These are phyloP conservation scores for Candida germanica DNA, from an alignment of 805 yeast genomes.

Conservation along the genomic window DNA sequence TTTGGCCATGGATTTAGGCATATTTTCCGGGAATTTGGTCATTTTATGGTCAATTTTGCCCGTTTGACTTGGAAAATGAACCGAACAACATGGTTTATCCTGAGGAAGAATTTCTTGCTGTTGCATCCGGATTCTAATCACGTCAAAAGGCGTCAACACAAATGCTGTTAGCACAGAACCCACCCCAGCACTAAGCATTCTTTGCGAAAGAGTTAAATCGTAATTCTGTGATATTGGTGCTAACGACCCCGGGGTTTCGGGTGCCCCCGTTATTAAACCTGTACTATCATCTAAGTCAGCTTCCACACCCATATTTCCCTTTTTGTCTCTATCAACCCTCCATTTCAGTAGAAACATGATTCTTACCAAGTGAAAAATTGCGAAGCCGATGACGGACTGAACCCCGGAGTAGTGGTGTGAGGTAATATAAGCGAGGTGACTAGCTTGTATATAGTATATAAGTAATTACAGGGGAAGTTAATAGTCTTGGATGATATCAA, in stretches of 20 bases:
- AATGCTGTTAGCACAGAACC: conserved; percentile 73
- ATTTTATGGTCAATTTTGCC: conserved; percentile 14
- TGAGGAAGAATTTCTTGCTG: conserved; percentile 63
- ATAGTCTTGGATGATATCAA: conserved; percentile 36
- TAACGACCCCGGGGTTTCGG: too few species aligned
- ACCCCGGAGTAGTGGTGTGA: too few species aligned
- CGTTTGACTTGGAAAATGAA: conserved; percentile 1
- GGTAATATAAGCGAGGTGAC: too few species aligned
- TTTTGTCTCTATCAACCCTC: too few species aligned
- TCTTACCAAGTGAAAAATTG: too few species aligned
- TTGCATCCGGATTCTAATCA: conserved; percentile 70
- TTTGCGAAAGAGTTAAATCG: conserved; percentile 33
- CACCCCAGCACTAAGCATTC: conserved; percentile 76
- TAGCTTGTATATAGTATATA: too few species aligned
- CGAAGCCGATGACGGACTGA: too few species aligned
- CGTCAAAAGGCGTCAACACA: conserved; percentile 79
- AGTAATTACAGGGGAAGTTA: conserved; percentile 11
- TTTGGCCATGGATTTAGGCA: conserved; percentile 9
- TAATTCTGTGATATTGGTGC: too few species aligned
- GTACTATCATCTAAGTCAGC: too few species aligned
- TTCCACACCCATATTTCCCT: too few species aligned
- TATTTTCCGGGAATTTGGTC: not conserved
- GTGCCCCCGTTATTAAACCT: too few species aligned
- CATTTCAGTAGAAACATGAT: too few species aligned
- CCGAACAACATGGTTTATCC: conserved; percentile 23